Base-by-base conservation (phyloP, 2,329 filamentous ascomycete genomes). In the Calycina marina region DNA sequence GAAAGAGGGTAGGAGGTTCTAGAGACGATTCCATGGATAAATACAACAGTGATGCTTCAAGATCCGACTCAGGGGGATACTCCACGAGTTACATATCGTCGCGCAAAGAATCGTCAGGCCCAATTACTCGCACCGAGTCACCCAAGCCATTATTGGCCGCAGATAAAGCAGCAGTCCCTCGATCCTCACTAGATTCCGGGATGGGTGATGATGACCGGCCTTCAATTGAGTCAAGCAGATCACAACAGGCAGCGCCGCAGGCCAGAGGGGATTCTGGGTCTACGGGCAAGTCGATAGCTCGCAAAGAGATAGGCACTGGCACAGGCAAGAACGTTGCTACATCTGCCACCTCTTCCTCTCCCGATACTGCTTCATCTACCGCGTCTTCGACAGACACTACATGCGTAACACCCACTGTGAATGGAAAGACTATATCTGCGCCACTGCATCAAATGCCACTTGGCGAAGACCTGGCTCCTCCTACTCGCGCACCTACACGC, bases 261-360 rank as follows among this genome's bases (percentile, higher is more conserved):
- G 62, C 67, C 34, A 65, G 73, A 37, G 69, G 67, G 14, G 72
- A 79, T 51, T 78, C 73, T 13, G 56, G 75, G 22, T 63, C 38
- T 16, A 39, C 39, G 1, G 29, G 29, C 30, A 46, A 39, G 28
- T 48, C 48, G 52, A 67, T 79, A 37, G 46, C 70, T 8, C 65
- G 77, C 44, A 86, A 83, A 51, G 79, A 86, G 28, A 48, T 77
- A 26, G 30, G 42, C 11, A 18, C 43, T 17, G 41, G 40, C 12
- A 14, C 37, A 15, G 27, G 41, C 4, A 47, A 46, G 29, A 47
- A 38, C 24, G 45, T 34, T 12, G 42, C 43, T 17, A 46, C 39
- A 25, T 39, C 44, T 33, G 45, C 43, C 27, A 48, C 42, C 3
- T 50, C 49, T 8, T 50, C 49, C 22, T 47, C 40, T 11, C 35